phyloP scores from a whole-genome alignment of 495 filamentous ascomycete species.

The Talaromyces ruber region DNA sequence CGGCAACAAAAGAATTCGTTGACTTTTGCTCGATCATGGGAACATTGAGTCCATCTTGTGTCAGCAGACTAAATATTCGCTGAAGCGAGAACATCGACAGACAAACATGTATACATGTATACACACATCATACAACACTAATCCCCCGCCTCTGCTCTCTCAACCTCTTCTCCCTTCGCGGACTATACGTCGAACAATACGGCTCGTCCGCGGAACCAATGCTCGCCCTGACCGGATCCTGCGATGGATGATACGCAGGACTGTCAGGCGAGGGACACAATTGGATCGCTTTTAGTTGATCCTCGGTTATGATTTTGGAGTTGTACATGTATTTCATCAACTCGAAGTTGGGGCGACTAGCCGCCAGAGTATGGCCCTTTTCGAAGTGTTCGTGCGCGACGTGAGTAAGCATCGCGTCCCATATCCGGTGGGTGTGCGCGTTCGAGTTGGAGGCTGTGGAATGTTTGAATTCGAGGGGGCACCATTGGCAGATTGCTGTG shows the following conservation, averaged over 20 bases:
- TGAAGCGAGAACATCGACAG: neutral
- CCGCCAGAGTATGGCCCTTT: conserved; percentile 29
- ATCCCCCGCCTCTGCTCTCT: conserved; percentile 28
- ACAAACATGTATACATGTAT: conserved; percentile 1
- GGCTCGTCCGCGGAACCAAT: conserved; percentile 38
- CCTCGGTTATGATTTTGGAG: conserved; percentile 32
- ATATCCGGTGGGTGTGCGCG: conserved; percentile 14
- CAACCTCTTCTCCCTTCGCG: conserved; percentile 33
- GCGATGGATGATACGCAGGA: conserved; percentile 35
- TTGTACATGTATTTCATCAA: conserved; percentile 38
- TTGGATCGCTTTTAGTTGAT: conserved; percentile 38
- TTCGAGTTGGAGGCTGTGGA: neutral
- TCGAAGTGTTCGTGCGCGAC: conserved; percentile 29
- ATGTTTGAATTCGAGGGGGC: conserved; percentile 21
- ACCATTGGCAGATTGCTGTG: conserved; percentile 33
- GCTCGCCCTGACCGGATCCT: conserved; percentile 31
- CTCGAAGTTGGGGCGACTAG: conserved; percentile 34
- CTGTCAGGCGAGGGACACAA: conserved; percentile 32
- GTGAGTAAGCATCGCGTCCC: conserved; percentile 33
- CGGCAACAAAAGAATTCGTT: neutral
- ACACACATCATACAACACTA: conserved; percentile 24
- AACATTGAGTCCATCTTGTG: neutral
- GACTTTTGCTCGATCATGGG: neutral
- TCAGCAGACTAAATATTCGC: neutral
- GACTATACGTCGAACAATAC: conserved; percentile 38